Percentiles rank a stretch among this genome's conserved stretches.
phyloP scores from a whole-genome alignment of 2,329 filamentous ascomycete species.

The Penicillium sp. region DNA sequence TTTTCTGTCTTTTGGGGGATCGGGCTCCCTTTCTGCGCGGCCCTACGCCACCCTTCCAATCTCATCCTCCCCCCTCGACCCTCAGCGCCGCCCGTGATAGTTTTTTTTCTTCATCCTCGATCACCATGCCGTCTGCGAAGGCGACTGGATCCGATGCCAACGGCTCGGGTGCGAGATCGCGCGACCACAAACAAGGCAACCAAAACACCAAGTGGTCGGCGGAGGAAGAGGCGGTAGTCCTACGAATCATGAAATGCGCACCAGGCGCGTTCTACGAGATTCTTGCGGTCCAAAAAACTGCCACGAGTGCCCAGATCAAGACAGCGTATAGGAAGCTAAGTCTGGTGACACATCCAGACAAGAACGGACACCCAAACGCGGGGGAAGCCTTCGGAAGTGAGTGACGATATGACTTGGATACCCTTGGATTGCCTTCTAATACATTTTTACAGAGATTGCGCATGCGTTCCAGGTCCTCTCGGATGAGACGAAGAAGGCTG shows the following conservation, averaged over 20 bases:
- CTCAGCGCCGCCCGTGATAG: background rate
- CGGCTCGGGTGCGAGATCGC: constrained; percentile 40
- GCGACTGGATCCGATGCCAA: constrained; percentile 49
- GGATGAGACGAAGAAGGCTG: constrained; percentile 87
- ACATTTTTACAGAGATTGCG: constrained; percentile 65
- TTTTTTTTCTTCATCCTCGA: background rate
- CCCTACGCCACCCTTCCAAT: constrained; percentile 16
- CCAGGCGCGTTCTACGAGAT: constrained; percentile 96
- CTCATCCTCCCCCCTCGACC: constrained; percentile 2
- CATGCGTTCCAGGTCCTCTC: constrained; percentile 90
- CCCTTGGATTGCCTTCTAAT: background rate
- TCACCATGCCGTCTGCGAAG: constrained; percentile 43
- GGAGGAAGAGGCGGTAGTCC: constrained; percentile 87
- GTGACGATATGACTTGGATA: constrained; percentile 24
- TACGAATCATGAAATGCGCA: constrained; percentile 80
- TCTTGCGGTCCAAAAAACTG: constrained; percentile 67
- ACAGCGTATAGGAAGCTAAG: constrained; percentile 96
- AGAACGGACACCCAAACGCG: constrained; percentile 92
- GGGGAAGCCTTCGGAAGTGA: constrained; percentile 95
- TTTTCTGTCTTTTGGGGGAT: constrained; percentile 7
- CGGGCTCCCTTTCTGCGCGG: constrained; percentile 12
- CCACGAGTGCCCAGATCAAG: constrained; percentile 82
- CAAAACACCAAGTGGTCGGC: constrained; percentile 67
- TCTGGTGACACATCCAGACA: constrained; percentile 94
- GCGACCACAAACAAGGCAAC: constrained; percentile 51